Conservation (phyloP, 1,284 basidiomycete genomes). For the Apiotrichum domesticum region DNA sequence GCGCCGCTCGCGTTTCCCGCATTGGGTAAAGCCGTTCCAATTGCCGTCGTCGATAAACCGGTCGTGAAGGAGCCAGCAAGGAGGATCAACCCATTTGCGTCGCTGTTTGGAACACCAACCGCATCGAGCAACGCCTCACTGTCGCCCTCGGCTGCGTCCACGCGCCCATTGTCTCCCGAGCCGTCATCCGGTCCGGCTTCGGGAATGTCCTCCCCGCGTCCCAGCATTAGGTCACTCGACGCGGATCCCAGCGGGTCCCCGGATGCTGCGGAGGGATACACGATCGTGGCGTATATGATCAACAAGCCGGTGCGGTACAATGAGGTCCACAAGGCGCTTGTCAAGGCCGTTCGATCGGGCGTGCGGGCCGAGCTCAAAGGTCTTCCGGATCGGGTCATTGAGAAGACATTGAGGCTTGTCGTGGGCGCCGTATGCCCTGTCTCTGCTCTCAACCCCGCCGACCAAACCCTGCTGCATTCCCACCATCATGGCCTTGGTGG, state of each 20-base stretch:
- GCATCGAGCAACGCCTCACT: too few species aligned
- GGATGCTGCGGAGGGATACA: constrained; percentile 31
- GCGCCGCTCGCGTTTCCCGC: constrained; percentile 63
- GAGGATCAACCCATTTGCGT: constrained; percentile 43
- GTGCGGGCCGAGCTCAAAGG: constrained; percentile 53
- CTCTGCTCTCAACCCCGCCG: constrained; percentile 5
- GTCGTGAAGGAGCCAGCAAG: constrained; percentile 17
- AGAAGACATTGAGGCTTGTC: constrained; percentile 52
- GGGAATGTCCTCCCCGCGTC: constrained; percentile 23
- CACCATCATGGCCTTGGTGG: constrained; percentile 16
- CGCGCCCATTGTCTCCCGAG: constrained; percentile 7
- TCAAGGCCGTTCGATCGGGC: constrained; percentile 56
- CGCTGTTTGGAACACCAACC: constrained; percentile 30
- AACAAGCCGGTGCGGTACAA: constrained; percentile 35
- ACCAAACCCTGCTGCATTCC: constrained; percentile 27
- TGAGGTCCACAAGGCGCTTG: constrained; percentile 58
- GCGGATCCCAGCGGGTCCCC: constrained; percentile 16
- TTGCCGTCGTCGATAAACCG: constrained; percentile 9
- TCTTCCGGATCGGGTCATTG: constrained; percentile 59
- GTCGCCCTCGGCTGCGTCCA: background rate
- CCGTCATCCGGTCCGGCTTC: background rate
- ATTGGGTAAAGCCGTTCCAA: constrained; percentile 28
- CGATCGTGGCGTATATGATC: constrained; percentile 41
- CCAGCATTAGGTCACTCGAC: constrained; percentile 32
- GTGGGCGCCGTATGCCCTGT: constrained; percentile 24